phyloP scores from a whole-genome alignment of 1,284 basidiomycete species.

The Inonotus obliquus region DNA sequence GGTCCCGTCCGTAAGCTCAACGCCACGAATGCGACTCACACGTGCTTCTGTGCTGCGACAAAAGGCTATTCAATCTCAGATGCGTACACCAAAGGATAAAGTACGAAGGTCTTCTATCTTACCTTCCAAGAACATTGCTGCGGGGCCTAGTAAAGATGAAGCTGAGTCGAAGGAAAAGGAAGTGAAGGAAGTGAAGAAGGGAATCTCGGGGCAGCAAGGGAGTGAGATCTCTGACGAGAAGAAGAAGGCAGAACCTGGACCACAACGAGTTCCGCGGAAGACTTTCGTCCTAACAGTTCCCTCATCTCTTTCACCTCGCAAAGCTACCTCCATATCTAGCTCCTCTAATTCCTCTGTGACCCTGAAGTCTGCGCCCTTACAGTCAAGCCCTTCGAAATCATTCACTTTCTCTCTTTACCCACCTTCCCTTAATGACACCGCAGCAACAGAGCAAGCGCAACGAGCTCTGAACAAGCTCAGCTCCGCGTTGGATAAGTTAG shows the following conservation, averaged over 20 bases:
- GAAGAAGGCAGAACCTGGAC: neutral
- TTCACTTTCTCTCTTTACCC: slow-evolving; percentile 14
- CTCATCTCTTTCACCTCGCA: slow-evolving; percentile 16
- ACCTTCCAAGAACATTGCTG: neutral
- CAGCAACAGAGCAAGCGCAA: slow-evolving; percentile 6
- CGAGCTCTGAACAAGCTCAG: slow-evolving; percentile 11
- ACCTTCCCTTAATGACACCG: slow-evolving; percentile 10
- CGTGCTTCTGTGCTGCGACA: slow-evolving; percentile 15
- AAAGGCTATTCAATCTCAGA: slow-evolving; percentile 5
- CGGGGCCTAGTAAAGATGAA: neutral
- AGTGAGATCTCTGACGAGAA: neutral
- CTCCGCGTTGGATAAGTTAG: slow-evolving; percentile 14
- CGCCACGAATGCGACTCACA: slow-evolving; percentile 14
- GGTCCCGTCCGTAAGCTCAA: neutral
- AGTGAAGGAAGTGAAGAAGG: neutral
- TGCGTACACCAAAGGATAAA: neutral
- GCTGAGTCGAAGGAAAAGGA: neutral
- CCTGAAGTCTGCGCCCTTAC: neutral
- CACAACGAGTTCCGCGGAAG: slow-evolving; percentile 6
- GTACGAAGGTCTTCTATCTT: neutral
- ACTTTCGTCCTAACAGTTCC: slow-evolving; percentile 16
- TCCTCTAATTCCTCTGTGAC: slow-evolving; percentile 2
- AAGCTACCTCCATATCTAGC: neutral
- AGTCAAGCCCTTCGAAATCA: neutral
- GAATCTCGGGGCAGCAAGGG: neutral